These are phyloP conservation scores for Calonectria henricotiae DNA, from an alignment of 2,329 filamentous ascomycete genomes.

Conservation along the genomic window DNA sequence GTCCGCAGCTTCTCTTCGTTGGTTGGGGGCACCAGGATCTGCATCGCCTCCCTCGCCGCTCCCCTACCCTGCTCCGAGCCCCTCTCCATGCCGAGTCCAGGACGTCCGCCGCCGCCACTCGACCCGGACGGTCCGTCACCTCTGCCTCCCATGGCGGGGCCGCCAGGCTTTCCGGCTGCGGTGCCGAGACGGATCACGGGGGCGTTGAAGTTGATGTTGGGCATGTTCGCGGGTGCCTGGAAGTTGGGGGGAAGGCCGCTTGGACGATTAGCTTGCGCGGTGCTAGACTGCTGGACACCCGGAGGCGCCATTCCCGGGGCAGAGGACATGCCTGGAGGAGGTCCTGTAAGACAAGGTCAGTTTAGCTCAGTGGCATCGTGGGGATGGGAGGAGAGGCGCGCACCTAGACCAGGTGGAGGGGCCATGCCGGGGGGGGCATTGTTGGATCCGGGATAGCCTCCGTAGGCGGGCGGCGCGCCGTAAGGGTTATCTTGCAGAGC, in stretches of 20 bases:
- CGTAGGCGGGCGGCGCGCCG: conserved; percentile 82
- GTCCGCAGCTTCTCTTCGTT: conserved; percentile 93
- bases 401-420: conserved; percentile 88
- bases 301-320: conserved; percentile 86
- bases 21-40: conserved; percentile 85
- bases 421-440: conserved; percentile 78
- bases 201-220: conserved; percentile 98
- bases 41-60: conserved; percentile 77
- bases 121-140: conserved; percentile 59
- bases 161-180: conserved; percentile 75
- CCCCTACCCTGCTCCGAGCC: conserved; percentile 78
- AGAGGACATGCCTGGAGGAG: conserved; percentile 85
- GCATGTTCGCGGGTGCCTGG: conserved; percentile 91
- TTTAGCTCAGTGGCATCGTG: conserved; percentile 17
- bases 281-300: conserved; percentile 83
- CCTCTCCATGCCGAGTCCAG: conserved; percentile 75
- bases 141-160: conserved; percentile 60
- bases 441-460: conserved; percentile 76
- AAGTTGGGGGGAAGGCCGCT: conserved; percentile 87
- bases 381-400: conserved; percentile 51
- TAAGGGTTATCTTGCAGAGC: conserved; percentile 69
- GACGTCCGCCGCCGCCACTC: conserved; percentile 60
- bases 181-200: conserved; percentile 96
- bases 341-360: conserved; percentile 65
- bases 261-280: conserved; percentile 84